Base-by-base conservation (phyloP, 768 basidiomycete species). In the Serendipita indica region DNA sequence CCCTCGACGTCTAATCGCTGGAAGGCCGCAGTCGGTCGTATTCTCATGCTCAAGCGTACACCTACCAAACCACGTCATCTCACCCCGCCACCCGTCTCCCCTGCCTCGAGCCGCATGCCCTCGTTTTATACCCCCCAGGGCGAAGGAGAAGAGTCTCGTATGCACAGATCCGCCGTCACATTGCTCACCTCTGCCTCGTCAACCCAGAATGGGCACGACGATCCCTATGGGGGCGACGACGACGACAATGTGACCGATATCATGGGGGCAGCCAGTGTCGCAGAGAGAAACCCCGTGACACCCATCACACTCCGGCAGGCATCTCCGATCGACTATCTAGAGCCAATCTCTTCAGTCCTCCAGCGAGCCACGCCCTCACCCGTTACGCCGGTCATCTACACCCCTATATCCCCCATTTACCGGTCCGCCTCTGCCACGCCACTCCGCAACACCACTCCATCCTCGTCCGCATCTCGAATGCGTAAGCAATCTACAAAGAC, bases 1-100 rank as follows among this genome's bases (percentile, higher is more conserved):
- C 49, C 49, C 16, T 54, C 49, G 49, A 54, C 49, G 7, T 54
- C 49, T 16, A 54, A 54, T 54, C 49, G 49, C 20, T 54, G 49
- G 49, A 54, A 54, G 49, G 20, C 49, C 32, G 49, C 49, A n/a
- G n/a, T 54, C 7, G 49, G 49, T n/a, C 20, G 32, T 18, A 16
- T 54, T 30, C 30, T 54, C 49, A 54, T 32, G 20, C 22, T 54
- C 16, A 33, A n/a, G 49, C 20, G 30, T 22, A 22, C 30, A 4
- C 4, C 30, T 20, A 20, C n/a, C 20, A 54, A 54, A 33, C 49
- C 49, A 25, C 12, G 22, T 7, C 49, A 30, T 12, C 30, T 54
- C 22, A 20, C 49, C 32, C 49, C 49, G n/a, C 49, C 49, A 10
- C 16, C 49, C n/a, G 20, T 54, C 10, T 54, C 49, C 1, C 49